phyloP scores from a whole-genome alignment of 2,329 filamentous ascomycete genomes.

The Scedosporium boydii region DNA sequence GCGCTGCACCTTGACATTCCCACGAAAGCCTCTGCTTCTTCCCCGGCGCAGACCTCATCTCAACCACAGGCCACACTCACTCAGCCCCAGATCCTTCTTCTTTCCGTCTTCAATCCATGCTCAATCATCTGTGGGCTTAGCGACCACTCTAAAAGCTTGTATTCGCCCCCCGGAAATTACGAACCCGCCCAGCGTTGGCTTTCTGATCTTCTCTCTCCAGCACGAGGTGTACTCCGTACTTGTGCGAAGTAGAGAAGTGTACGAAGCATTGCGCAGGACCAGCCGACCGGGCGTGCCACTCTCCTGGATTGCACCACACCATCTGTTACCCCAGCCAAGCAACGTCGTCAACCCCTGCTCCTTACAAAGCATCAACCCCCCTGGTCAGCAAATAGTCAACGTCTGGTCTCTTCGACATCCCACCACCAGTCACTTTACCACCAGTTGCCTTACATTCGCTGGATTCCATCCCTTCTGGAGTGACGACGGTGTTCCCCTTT shows the following conservation, averaged over 20 bases:
- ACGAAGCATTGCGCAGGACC: background rate
- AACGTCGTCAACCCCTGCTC: background rate
- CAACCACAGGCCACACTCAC: background rate
- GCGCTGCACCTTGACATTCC: no score
- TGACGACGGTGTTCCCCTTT: background rate
- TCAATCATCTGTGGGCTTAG: background rate
- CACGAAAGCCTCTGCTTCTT: no score
- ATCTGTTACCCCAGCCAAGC: background rate
- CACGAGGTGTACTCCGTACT: no score
- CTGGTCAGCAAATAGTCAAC: slow-evolving; percentile 1
- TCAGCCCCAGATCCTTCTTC: background rate
- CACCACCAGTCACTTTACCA: background rate
- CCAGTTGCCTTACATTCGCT: no score
- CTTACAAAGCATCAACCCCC: background rate
- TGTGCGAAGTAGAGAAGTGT: no score
- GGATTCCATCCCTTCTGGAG: no score
- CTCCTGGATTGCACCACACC: background rate
- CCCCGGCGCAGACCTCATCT: background rate
- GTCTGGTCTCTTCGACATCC: background rate
- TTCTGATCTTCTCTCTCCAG: background rate
- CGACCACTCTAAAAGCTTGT: background rate
- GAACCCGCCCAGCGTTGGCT: background rate
- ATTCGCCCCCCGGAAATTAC: background rate
- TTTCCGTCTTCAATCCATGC: background rate
- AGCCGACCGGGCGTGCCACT: background rate